Evolutionary conservation across 176 grass and related monocot species (phyloP), one percentile per base, ranked within the genome.

Genomic region (Chloris gayana): DNA sequence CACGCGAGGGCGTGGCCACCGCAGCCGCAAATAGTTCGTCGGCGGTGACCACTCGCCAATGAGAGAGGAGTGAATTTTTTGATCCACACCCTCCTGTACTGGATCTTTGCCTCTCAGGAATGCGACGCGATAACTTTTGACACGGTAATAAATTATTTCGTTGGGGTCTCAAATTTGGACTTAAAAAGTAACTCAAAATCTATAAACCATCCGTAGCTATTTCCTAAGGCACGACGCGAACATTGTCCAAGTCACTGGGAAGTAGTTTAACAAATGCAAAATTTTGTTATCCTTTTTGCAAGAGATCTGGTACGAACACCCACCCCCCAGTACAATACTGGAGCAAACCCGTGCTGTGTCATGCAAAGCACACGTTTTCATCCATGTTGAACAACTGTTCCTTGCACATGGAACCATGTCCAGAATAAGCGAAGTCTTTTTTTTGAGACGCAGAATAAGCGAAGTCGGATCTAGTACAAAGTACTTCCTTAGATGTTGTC

Each of bases 11-110:
- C 39, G 17, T 58, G 44, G 74, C 38, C 25, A 31, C 58, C 25
- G 58, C 59, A 3, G 35, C 34, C 15, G 74, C 74, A 44, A 44
- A 30, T 31, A 32, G 74, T 47, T 77, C 74, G 26, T 30, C 74
- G 74, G 38, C 38, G 58, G 38, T 46, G 74, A 35, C 70, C 27
- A 22, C 27, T 51, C 21, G 45, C 69, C 19, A 56, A 56, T n/a
- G 51, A 56, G 51, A 56, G 21, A 44, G 22, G 2, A 7, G 5
- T n/a, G 7, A n/a, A 59, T 4, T 59, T 59, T 57, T 57, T 58
- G 0, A 2, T 3, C 8, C 22, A 25, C 22, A 24, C 54, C 54
- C 22, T 58, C 19, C 22, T 7, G 0, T 54, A 54, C 19, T 22
- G 19, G 50, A 5, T 44, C 41, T 12, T 44, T 44, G 35, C 7